Evolutionary conservation across 441 rosid species (phyloP), one percentile per base, ranked within the genome.

Genomic region (Theobroma grandiflorum): DNA sequence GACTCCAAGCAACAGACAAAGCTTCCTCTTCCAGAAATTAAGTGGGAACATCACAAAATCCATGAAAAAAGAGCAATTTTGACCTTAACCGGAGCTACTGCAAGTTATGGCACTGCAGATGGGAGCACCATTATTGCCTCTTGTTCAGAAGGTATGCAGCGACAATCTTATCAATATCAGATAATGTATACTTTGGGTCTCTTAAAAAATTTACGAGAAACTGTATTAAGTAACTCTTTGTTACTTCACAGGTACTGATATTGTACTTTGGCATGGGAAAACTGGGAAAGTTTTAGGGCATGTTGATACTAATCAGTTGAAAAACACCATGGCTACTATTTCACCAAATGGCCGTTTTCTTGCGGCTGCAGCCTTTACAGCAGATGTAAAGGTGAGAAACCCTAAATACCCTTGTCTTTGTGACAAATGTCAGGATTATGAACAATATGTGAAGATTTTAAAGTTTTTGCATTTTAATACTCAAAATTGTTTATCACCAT

Each of bases 291-390:
- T 82, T 79, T 47, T 87, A 84, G 90, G 90, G 58, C 84, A 82
- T 74, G 90, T 85, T 71, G 90, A 97, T 85, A 93, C 99, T 77
- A 97, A 97, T 88, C 99, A 95, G 80, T 86, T 97, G 90, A 97
- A 95, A 87, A 97, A 97, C 83, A 89, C 81, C 75, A 97, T 92
- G 97, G 96, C 96, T 77, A 86, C 93, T 72, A 82, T 97, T 80
- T 97, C 99, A 70, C 98, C 99, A 71, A 94, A 97, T 88, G 99
- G 99, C 45, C 98, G 98, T 57, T 97, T 97, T 80, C 58, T 97
- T 87, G 99, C 99, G 79, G 98, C 99, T 66, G 99, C 99, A 38
- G 98, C 99, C 55, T 97, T 97, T 86, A 95, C 99, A 40, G 99
- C 99, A n/a, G 98, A 95, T 90, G 99, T 97, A 74, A 97, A 97